Percentiles rank a stretch among this genome's conserved stretches.
phyloP scores from a whole-genome alignment of 176 grass and related monocot species.

The Phragmites australis region DNA sequence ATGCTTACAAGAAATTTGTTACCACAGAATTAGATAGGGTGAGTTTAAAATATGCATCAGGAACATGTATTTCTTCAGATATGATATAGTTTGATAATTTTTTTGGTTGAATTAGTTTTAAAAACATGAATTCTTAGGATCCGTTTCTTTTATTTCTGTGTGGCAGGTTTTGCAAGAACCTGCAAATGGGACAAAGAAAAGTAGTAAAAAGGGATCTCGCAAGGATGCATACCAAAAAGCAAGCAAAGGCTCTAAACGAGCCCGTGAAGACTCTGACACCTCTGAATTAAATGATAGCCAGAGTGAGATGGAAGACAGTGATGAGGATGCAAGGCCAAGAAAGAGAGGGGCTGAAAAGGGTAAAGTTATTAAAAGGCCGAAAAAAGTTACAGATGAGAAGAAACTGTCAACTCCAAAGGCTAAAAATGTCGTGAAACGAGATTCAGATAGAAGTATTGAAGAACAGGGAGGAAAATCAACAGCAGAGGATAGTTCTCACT shows the following conservation, averaged over 20 bases:
- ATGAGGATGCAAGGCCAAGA: constrained; percentile 57
- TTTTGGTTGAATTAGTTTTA: constrained; percentile 24
- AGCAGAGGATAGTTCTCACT: constrained; percentile 56
- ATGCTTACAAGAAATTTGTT: constrained; percentile 69
- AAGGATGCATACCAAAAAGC: constrained; percentile 39
- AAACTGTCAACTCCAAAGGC: constrained; percentile 55
- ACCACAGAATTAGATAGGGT: constrained; percentile 72
- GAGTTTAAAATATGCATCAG: constrained; percentile 24
- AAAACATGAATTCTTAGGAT: constrained; percentile 20
- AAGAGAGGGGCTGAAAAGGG: constrained; percentile 55
- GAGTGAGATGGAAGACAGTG: constrained; percentile 55
- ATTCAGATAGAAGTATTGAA: constrained; percentile 41
- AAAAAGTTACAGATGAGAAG: constrained; percentile 45
- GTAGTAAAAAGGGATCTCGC: constrained; percentile 44
- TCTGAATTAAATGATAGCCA: constrained; percentile 59
- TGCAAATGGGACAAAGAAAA: constrained; percentile 66
- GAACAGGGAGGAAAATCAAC: constrained; percentile 47
- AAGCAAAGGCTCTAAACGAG: constrained; percentile 65
- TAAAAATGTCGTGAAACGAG: constrained; percentile 54
- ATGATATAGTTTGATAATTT: constrained; percentile 8
- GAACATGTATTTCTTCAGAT: constrained; percentile 28
- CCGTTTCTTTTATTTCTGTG: constrained; percentile 23
- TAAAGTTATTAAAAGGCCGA: constrained; percentile 62
- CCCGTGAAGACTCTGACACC: constrained; percentile 49
- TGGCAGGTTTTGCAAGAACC: constrained; percentile 69